These are phyloP conservation scores for Albifimbria verrucaria DNA, from an alignment of 2,329 filamentous ascomycete species.

Conservation along the genomic window DNA sequence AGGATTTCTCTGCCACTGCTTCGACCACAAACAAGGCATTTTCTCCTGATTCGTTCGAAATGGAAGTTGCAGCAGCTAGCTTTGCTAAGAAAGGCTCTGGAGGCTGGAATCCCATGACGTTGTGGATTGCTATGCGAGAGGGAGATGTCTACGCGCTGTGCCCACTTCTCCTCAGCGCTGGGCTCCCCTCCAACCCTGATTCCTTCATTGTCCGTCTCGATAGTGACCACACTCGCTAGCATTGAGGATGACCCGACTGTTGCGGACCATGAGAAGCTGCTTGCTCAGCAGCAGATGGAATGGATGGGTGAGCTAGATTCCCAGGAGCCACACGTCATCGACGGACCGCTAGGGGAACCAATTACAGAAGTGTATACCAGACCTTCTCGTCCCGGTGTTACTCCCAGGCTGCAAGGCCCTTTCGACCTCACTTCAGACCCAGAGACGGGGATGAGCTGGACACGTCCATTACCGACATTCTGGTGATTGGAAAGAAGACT, in stretches of 20 bases:
- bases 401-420: slow-evolving; percentile 61
- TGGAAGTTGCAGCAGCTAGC: slow-evolving; percentile 87
- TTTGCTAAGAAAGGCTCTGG: slow-evolving; percentile 68
- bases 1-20: slow-evolving; percentile 76
- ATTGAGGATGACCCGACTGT: slow-evolving; percentile 57
- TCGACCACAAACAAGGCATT: slow-evolving; percentile 76
- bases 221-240: slow-evolving; percentile 69
- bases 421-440: slow-evolving; percentile 56
- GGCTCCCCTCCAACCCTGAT: slow-evolving; percentile 75
- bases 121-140: slow-evolving; percentile 94
- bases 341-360: slow-evolving; percentile 45
- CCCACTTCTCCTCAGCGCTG: slow-evolving; percentile 85
- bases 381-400: slow-evolving; percentile 53
- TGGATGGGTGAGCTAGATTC: slow-evolving; percentile 66
- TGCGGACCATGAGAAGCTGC: slow-evolving; percentile 48
- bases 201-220: slow-evolving; percentile 77
- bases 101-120: slow-evolving; percentile 92
- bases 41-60: slow-evolving; percentile 85
- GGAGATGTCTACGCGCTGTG: slow-evolving; percentile 93
- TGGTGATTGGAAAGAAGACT: slow-evolving; percentile 60
- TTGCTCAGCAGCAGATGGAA: slow-evolving; percentile 62
- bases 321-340: slow-evolving; percentile 57
- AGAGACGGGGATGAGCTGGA: slow-evolving; percentile 56
- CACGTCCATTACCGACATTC: slow-evolving; percentile 56
- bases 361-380: slow-evolving; percentile 54